phyloP scores from a whole-genome alignment of 2,329 filamentous ascomycete genomes.

The Fusarium azukiicola region DNA sequence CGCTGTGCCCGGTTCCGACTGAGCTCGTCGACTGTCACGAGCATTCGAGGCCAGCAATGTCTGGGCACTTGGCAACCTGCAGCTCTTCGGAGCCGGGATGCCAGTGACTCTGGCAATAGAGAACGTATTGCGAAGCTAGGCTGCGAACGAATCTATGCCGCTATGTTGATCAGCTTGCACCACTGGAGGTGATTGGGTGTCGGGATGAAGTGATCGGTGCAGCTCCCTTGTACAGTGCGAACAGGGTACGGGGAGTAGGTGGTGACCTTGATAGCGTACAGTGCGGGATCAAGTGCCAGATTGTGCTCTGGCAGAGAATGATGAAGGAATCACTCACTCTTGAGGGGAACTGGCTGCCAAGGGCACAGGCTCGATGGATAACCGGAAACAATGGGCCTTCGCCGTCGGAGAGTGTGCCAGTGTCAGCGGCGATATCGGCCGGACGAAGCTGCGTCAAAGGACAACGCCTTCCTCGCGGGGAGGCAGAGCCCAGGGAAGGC shows the following conservation, averaged over 20 bases:
- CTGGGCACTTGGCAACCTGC: background rate
- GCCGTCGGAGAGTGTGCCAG: constrained; percentile 1
- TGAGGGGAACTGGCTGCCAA: background rate
- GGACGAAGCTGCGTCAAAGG: background rate
- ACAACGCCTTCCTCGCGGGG: background rate
- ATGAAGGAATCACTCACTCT: background rate
- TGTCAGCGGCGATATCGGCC: background rate
- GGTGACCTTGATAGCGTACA: background rate
- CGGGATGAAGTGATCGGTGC: background rate
- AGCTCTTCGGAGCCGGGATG: background rate
- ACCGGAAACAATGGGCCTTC: background rate
- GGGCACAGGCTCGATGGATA: background rate
- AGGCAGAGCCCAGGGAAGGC: background rate
- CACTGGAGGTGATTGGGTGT: background rate
- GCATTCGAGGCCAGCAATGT: background rate
- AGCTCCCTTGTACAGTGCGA: background rate
- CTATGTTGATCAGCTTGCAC: constrained; percentile 14
- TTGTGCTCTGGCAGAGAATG: background rate
- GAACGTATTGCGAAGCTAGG: background rate
- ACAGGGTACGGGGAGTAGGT: background rate
- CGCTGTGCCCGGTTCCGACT: background rate
- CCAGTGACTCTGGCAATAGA: background rate
- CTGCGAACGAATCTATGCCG: background rate
- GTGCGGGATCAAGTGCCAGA: background rate
- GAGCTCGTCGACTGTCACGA: constrained; percentile 3